Conservation (phyloP, 2,329 filamentous ascomycete genomes). For the Fragosphaeria purpurea region DNA sequence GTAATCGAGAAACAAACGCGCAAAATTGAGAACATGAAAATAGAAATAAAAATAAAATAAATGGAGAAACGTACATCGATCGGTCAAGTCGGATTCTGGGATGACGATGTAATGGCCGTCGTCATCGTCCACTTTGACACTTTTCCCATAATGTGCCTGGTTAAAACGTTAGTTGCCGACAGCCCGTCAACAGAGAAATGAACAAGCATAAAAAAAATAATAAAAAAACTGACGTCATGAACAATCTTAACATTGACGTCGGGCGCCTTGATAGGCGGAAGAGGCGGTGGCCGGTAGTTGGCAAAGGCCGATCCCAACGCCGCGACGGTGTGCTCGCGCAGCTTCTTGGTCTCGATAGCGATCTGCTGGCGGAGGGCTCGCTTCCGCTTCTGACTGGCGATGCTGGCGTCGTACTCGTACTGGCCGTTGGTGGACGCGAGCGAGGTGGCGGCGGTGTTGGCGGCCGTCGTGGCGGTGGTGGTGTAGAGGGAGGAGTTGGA, state of each 20-base stretch:
- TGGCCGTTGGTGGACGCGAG: slow-evolving; percentile 55
- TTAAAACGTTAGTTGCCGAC: slow-evolving; percentile 12
- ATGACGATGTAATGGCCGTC: slow-evolving; percentile 95
- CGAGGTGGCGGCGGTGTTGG: slow-evolving; percentile 80
- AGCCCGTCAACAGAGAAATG: background rate
- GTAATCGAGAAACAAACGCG: slow-evolving; percentile 10
- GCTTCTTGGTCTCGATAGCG: slow-evolving; percentile 69
- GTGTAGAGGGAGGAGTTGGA: slow-evolving; percentile 73
- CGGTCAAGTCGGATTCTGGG: slow-evolving; percentile 74
- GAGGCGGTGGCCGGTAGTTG: slow-evolving; percentile 76
- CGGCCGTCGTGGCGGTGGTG: slow-evolving; percentile 60
- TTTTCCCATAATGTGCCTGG: slow-evolving; percentile 27
- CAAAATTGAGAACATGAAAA: background rate
- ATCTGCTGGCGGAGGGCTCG: slow-evolving; percentile 63
- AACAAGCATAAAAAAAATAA: background rate
- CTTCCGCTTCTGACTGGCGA: slow-evolving; percentile 78
- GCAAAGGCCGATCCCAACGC: slow-evolving; percentile 59
- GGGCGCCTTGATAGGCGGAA: slow-evolving; percentile 81
- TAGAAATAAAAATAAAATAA: background rate
- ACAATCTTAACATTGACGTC: slow-evolving; percentile 59
- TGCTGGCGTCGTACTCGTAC: slow-evolving; percentile 54
- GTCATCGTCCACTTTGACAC: slow-evolving; percentile 82
- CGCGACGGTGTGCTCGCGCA: slow-evolving; percentile 62
- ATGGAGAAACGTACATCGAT: slow-evolving; percentile 61
- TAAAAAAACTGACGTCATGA: slow-evolving; percentile 45